phyloP scores from a whole-genome alignment of 78 protist genomes.

The Creolimax fragrantissima region DNA sequence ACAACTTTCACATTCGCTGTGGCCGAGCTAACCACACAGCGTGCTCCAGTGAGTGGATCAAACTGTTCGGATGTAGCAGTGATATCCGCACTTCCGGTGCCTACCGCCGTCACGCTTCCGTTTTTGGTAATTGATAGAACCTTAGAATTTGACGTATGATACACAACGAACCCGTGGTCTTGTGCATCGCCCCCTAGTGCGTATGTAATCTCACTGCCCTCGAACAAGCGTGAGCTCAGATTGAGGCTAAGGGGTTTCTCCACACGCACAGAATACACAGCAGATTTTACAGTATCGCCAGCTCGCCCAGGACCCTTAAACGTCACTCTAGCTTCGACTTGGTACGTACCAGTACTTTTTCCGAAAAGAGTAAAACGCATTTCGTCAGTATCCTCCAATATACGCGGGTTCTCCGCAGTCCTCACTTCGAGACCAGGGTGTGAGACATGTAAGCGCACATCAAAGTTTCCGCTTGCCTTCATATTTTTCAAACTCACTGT shows the following conservation, averaged over 20 bases:
- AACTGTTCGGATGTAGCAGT: background rate
- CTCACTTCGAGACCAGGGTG: background rate
- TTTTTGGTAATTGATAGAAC: background rate
- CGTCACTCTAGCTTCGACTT: background rate
- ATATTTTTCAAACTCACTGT: background rate
- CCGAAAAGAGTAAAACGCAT: background rate
- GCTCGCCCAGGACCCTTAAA: too few species aligned
- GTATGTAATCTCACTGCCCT: background rate
- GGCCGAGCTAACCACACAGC: background rate
- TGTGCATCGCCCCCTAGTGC: background rate
- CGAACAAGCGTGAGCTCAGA: background rate
- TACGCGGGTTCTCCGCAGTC: background rate
- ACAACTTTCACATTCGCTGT: background rate
- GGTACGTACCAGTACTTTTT: background rate
- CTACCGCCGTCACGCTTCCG: background rate
- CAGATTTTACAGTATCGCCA: too few species aligned
- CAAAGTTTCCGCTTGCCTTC: background rate
- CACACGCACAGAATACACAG: background rate
- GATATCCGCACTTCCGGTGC: background rate
- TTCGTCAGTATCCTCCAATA: background rate
- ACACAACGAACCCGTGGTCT: background rate
- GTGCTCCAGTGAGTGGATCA: background rate
- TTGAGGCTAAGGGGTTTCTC: background rate
- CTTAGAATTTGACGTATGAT: background rate
- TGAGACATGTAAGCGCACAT: background rate